Evolutionary conservation across 768 basidiomycete species (phyloP), one percentile per base, ranked within the genome.

Genomic region (Russula sp.): DNA sequence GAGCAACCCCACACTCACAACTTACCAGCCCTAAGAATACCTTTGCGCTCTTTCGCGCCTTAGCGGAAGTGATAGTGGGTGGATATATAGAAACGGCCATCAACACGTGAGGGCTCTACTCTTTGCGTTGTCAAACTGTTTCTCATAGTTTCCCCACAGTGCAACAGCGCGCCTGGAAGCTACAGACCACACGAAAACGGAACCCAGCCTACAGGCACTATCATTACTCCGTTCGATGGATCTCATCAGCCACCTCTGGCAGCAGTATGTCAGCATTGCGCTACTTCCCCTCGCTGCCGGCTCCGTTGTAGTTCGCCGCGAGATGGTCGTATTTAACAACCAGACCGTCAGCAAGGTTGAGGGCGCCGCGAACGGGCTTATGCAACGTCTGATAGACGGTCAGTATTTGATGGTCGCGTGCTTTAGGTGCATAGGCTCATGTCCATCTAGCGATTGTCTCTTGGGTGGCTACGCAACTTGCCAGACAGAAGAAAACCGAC

Each of bases 161-260:
- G 85, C 88, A 3, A 77, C 87, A 55, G 77, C 84, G 16, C 84
- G 86, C 39, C 73, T 95, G 2, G 91, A 96, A 50, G 77, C 80
- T 8, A 80, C 80, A 8, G 95, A 98, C 42, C 65, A 68, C 70
- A 71, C 80, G 18, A 94, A 89, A 73, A 67, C 78, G 16, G 95
- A 98, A 73, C 95, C 96, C 5, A 88, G 81, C 67, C 75, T 97
- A 27, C 82, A 87, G 55, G 75, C 82, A 4, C 73, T 98, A 6
- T 69, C 76, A 0, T 81, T 89, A 22, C 76, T 98, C 68, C 81
- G 80, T 61, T 77, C 81, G 3, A 84, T 89, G 39, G 94, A 96
- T 75, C 82, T 96, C 50, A 88, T 96, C 61, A 93, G 90, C 71
- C 92, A 98, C 71, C 82, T 99, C 11, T 98, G 95, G 96, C 97